Evolutionary conservation across 352 stramenopile genomes (phyloP).

Genomic region (Plasmopara halstedii): DNA sequence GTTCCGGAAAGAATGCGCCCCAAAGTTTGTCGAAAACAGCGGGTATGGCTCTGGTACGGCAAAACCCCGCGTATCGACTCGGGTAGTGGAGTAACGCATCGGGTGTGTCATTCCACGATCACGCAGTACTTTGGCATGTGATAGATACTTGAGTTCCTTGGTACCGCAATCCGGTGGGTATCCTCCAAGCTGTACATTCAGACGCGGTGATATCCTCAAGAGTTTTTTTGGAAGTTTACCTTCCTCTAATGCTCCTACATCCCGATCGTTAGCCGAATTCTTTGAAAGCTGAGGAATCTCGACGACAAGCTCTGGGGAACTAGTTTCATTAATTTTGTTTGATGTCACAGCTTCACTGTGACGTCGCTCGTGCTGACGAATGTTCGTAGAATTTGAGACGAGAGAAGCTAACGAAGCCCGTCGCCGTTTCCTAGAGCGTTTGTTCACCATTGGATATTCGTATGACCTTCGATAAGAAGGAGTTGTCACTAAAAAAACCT

Average conservation of each 20-base stretch:
- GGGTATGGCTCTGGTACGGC: conserved; percentile 49
- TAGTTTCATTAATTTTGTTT: conserved; percentile 21
- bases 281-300: conserved; percentile 9
- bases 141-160: conserved; percentile 66
- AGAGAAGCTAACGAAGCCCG: conserved; percentile 5
- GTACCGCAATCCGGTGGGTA: conserved; percentile 77
- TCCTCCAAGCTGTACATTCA: conserved; percentile 55
- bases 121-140: conserved; percentile 64
- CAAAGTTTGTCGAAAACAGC: conserved; percentile 56
- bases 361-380: conserved; percentile 1
- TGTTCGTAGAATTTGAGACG: not conserved
- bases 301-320: conserved; percentile 11
- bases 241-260: conserved; percentile 19
- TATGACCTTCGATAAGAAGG: not conserved
- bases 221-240: conserved; percentile 8
- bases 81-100: conserved; percentile 61
- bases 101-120: conserved; percentile 63
- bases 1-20: conserved; percentile 68
- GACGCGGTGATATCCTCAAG: conserved; percentile 25
- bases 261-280: conserved; percentile 4
- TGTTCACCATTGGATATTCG: conserved; percentile 20
- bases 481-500: not conserved
- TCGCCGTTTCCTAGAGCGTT: conserved; percentile 17
- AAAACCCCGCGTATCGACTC: conserved; percentile 46
- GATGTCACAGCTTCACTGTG: conserved; percentile 7